Conservation (phyloP, 225 moss, liverwort and hornwort species). For the Antitrichia curtipendula region DNA sequence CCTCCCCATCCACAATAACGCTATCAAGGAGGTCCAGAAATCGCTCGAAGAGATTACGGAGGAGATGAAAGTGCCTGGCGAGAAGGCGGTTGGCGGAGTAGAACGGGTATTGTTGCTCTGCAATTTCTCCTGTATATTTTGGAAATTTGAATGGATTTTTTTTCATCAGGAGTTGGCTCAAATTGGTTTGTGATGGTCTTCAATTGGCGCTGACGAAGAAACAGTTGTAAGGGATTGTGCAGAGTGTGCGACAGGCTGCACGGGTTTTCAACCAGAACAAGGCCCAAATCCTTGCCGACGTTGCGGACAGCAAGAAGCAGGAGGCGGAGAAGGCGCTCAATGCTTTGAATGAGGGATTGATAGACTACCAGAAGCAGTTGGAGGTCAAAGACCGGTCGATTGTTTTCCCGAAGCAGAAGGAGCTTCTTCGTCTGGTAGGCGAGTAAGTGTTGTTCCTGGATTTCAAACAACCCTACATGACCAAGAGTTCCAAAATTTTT, state of each 20-base stretch:
- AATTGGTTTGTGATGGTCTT: neutral
- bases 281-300: conserved; percentile 53
- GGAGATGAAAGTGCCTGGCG: conserved; percentile 75
- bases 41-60: conserved; percentile 74
- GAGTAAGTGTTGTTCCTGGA: conserved; percentile 51
- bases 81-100: conserved; percentile 67
- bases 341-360: conserved; percentile 53
- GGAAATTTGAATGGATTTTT: neutral
- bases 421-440: conserved; percentile 66
- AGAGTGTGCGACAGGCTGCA: conserved; percentile 70
- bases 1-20: conserved; percentile 74
- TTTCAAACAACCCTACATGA: neutral
- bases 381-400: conserved; percentile 59
- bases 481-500: neutral
- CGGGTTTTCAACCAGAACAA: conserved; percentile 70
- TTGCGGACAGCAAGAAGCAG: conserved; percentile 44
- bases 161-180: neutral
- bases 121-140: neutral
- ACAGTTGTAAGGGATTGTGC: conserved; percentile 33
- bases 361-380: conserved; percentile 55
- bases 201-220: neutral
- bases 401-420: conserved; percentile 71
- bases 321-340: conserved; percentile 45
- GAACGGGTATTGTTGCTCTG: conserved; percentile 55
- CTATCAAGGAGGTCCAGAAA: conserved; percentile 84